Evolutionary conservation across 768 basidiomycete species (phyloP).

Genomic region (Amanita phalloides): DNA sequence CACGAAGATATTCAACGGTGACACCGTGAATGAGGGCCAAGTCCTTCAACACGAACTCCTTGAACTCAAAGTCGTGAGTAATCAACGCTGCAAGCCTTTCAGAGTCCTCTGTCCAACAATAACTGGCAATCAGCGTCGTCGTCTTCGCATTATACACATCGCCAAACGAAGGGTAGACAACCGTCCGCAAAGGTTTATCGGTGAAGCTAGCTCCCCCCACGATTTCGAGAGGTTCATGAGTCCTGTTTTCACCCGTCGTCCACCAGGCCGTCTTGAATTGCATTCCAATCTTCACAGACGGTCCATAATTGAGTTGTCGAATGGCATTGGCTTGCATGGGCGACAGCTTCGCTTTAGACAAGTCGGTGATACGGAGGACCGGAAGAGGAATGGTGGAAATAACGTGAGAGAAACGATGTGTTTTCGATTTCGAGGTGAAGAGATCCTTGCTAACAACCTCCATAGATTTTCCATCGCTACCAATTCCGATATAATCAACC

Average conservation of each 20-base stretch:
- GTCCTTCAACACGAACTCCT: background rate
- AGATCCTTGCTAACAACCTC: background rate
- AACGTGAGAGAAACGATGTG: conserved; percentile 13
- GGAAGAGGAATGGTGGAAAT: conserved; percentile 23
- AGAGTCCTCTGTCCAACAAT: conserved; percentile 29
- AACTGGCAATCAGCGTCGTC: conserved; percentile 27
- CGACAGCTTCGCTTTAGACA: conserved; percentile 12
- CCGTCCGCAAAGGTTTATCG: conserved; percentile 27
- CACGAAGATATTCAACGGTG: background rate
- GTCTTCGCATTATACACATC: conserved; percentile 11
- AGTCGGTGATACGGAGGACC: conserved; percentile 18
- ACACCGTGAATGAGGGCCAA: background rate
- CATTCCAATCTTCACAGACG: conserved; percentile 21
- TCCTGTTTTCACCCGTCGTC: conserved; percentile 14
- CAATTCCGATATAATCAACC: background rate
- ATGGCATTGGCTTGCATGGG: conserved; percentile 21
- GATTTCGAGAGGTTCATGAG: conserved; percentile 14
- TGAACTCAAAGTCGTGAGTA: background rate
- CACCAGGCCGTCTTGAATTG: conserved; percentile 25
- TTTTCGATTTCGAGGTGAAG: background rate
- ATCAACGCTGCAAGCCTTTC: conserved; percentile 24
- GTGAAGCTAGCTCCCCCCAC: conserved; percentile 31
- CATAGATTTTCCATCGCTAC: background rate
- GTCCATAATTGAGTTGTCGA: conserved; percentile 20
- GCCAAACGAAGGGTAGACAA: conserved; percentile 35